phyloP scores from a whole-genome alignment of 192 early-diverging fungal genomes.

The Diversispora epigaea region DNA sequence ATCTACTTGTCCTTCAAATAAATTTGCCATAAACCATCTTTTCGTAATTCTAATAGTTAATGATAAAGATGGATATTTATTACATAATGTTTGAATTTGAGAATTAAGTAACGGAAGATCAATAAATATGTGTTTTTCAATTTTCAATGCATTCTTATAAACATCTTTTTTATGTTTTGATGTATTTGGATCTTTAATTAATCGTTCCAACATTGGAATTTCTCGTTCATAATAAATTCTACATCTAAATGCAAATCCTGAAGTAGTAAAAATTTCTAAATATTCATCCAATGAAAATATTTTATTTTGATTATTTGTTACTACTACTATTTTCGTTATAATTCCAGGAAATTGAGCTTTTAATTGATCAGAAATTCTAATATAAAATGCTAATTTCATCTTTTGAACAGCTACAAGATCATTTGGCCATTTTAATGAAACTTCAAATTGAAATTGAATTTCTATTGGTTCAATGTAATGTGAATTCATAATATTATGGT shows the following conservation, averaged over 20 bases:
- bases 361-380: constrained; percentile 69
- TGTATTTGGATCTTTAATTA: constrained; percentile 53
- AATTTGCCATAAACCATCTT: constrained; percentile 85
- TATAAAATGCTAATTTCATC: constrained; percentile 85
- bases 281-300: constrained; percentile 53
- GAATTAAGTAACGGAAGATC: constrained; percentile 57
- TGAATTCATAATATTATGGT: constrained; percentile 38
- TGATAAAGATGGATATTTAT: constrained; percentile 70
- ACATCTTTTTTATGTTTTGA: constrained; percentile 45
- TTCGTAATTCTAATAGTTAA: constrained; percentile 84
- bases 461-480: constrained; percentile 71
- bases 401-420: constrained; percentile 84
- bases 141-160: constrained; percentile 51
- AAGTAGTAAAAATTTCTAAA: constrained; percentile 69
- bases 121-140: constrained; percentile 50
- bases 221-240: constrained; percentile 74
- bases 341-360: constrained; percentile 42
- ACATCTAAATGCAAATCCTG: constrained; percentile 81
- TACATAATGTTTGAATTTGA: constrained; percentile 74
- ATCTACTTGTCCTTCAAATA: constrained; percentile 67
- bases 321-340: constrained; percentile 43
- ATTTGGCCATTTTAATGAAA: constrained; percentile 85
- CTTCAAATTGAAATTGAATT: constrained; percentile 80
- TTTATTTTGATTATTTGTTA: constrained; percentile 44
- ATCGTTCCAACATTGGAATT: constrained; percentile 53